Evolutionary conservation across 2,329 filamentous ascomycete species (phyloP).

Genomic region (Camillea tinctor): DNA sequence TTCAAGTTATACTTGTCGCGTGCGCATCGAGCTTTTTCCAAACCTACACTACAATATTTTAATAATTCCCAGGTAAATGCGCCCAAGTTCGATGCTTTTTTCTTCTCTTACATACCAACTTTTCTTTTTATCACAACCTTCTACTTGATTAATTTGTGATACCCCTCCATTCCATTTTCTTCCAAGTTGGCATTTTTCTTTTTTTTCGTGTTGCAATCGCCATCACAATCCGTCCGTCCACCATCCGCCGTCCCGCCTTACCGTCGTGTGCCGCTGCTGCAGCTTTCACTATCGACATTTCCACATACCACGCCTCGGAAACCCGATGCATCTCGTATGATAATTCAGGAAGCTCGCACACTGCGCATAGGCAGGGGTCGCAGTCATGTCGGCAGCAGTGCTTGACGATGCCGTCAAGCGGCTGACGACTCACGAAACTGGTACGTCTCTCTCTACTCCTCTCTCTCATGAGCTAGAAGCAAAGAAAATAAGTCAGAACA

Average conservation of each 20-base stretch:
- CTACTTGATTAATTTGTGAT: conserved; percentile 23
- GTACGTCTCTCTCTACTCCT: conserved; percentile 38
- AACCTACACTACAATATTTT: conserved; percentile 14
- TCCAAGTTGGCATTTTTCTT: conserved; percentile 3
- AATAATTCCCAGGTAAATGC: conserved; percentile 8
- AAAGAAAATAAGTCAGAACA: too few relatives aligned
- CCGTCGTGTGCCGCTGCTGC: neutral
- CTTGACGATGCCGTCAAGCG: conserved; percentile 65
- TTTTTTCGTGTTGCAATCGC: neutral
- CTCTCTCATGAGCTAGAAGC: too few relatives aligned
- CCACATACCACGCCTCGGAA: neutral
- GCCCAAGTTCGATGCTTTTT: neutral
- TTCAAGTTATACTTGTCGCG: conserved; percentile 13
- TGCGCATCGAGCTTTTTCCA: neutral
- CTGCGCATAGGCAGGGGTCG: conserved; percentile 41
- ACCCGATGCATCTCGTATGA: conserved; percentile 28
- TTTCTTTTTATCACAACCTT: conserved; percentile 14
- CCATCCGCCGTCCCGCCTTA: too few relatives aligned
- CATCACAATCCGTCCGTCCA: neutral
- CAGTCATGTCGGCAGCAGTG: conserved; percentile 58
- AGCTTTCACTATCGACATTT: neutral
- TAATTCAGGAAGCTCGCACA: conserved; percentile 18
- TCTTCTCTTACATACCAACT: neutral
- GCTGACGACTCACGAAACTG: conserved; percentile 55
- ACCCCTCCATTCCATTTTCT: conserved; percentile 21